Evolutionary conservation across 2,329 filamentous ascomycete genomes (phyloP).

Genomic region (Nemania abortiva): DNA sequence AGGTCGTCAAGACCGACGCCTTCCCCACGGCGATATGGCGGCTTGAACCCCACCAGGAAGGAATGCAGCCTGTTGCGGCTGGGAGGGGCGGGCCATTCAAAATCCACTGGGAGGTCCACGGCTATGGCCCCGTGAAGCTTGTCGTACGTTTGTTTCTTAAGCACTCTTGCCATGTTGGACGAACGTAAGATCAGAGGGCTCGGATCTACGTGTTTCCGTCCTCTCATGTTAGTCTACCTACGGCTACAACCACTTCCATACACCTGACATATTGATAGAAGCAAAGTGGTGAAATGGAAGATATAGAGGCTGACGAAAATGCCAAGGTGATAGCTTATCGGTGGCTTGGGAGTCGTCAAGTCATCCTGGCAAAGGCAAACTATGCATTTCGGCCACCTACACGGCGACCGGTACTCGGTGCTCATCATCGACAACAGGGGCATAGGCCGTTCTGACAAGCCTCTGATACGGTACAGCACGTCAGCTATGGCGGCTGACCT

Average conservation of each 20-base stretch:
- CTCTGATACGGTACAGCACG: constrained; percentile 81
- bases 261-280: background rate
- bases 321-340: constrained; percentile 71
- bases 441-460: constrained; percentile 83
- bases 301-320: constrained; percentile 16
- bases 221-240: background rate
- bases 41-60: constrained; percentile 73
- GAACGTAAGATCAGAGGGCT: background rate
- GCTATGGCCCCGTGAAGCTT: constrained; percentile 76
- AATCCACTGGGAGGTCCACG: constrained; percentile 84
- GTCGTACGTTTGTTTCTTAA: constrained; percentile 68
- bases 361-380: constrained; percentile 86
- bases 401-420: constrained; percentile 75
- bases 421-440: constrained; percentile 88
- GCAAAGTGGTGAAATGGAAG: background rate
- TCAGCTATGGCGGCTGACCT: constrained; percentile 85
- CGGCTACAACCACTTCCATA: background rate
- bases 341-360: constrained; percentile 79
- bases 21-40: constrained; percentile 76
- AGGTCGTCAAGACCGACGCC: constrained; percentile 67
- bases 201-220: background rate
- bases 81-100: constrained; percentile 80
- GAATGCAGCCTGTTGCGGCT: constrained; percentile 73
- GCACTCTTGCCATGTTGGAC: background rate
- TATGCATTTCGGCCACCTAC: constrained; percentile 81